Percentiles rank a stretch among this genome's conserved stretches.
Conservation (phyloP, 164 flowering plant genomes). For the Pachysandra terminalis region DNA sequence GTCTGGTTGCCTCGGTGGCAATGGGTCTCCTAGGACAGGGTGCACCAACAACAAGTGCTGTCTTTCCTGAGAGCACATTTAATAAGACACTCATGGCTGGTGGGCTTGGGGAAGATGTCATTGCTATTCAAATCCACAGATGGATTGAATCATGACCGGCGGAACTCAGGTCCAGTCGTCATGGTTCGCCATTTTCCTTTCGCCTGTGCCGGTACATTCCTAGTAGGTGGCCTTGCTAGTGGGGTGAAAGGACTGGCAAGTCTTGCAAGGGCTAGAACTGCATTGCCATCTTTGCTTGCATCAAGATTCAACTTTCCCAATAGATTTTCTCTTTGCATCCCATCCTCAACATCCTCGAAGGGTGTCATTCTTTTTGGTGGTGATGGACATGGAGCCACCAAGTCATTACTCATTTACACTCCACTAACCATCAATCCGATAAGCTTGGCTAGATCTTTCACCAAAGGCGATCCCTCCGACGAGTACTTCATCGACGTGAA, state of each 20-base stretch:
- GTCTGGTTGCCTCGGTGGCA: constrained; percentile 24
- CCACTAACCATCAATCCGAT: constrained; percentile 34
- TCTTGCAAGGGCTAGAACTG: constrained; percentile 29
- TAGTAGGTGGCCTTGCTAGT: constrained; percentile 33
- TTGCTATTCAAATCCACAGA: constrained; percentile 24
- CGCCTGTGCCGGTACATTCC: constrained; percentile 28
- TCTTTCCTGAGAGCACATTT: constrained; percentile 25
- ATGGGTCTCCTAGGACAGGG: constrained; percentile 21
- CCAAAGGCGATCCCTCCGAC: constrained; percentile 22
- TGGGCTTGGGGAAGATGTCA: constrained; percentile 22
- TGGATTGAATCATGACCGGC: constrained; percentile 24
- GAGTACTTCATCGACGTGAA: constrained; percentile 42
- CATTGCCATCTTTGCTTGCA: constrained; percentile 32
- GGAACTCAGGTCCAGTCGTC: constrained; percentile 20
- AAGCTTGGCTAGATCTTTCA: constrained; percentile 18
- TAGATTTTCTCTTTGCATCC: constrained; percentile 42
- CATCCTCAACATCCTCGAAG: constrained; percentile 12
- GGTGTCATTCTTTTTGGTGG: constrained; percentile 46
- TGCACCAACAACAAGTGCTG: constrained; percentile 32
- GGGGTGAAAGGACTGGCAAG: constrained; percentile 47
- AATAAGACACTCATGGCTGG: constrained; percentile 14
- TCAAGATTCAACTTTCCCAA: constrained; percentile 29
- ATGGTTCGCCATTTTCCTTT: constrained; percentile 19
- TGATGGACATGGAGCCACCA: constrained; percentile 37
- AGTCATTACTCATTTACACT: constrained; percentile 32